These are phyloP conservation scores for Cystobasidium onofrii DNA, from an alignment of 768 basidiomycete genomes.

Conservation along the genomic window DNA sequence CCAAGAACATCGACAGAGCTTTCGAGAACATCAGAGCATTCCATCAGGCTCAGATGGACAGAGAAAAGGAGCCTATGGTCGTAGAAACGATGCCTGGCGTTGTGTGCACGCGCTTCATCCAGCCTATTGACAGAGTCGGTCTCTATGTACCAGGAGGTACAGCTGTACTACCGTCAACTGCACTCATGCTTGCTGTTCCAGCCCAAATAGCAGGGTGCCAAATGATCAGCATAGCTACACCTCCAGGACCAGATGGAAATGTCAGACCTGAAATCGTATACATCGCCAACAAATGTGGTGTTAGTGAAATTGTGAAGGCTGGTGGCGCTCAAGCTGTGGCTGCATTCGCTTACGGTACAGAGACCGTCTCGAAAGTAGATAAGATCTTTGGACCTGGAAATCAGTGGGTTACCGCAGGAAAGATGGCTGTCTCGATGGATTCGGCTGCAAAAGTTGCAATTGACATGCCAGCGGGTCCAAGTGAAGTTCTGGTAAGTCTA, in stretches of 20 bases:
- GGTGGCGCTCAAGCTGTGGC: conserved; percentile 95
- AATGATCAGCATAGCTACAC: conserved; percentile 86
- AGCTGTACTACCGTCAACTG: conserved; percentile 88
- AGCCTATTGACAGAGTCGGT: conserved; percentile 73
- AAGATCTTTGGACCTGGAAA: conserved; percentile 99
- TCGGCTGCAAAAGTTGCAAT: conserved; percentile 92
- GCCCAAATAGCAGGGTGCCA: conserved; percentile 94
- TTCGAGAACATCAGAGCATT: conserved; percentile 68
- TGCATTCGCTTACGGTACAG: conserved; percentile 91
- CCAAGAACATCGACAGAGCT: conserved; percentile 74
- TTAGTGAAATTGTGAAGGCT: conserved; percentile 80
- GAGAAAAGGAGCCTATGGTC: conserved; percentile 53
- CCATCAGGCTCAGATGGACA: conserved; percentile 49
- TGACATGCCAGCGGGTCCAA: conserved; percentile 98
- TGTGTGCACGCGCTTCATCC: conserved; percentile 84
- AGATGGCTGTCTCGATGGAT: conserved; percentile 98
- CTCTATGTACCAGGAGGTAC: conserved; percentile 97
- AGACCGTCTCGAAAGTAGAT: conserved; percentile 92
- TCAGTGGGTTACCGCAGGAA: conserved; percentile 99
- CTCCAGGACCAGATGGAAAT: conserved; percentile 84
- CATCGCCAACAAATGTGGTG: conserved; percentile 82
- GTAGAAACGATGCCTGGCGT: conserved; percentile 99
- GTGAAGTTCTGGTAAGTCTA: conserved; percentile 79
- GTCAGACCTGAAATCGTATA: conserved; percentile 97
- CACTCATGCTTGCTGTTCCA: conserved; percentile 94